Evolutionary conservation across 768 basidiomycete species (phyloP), one percentile per base, ranked within the genome.

Genomic region (Leucogyrophana mollusca): DNA sequence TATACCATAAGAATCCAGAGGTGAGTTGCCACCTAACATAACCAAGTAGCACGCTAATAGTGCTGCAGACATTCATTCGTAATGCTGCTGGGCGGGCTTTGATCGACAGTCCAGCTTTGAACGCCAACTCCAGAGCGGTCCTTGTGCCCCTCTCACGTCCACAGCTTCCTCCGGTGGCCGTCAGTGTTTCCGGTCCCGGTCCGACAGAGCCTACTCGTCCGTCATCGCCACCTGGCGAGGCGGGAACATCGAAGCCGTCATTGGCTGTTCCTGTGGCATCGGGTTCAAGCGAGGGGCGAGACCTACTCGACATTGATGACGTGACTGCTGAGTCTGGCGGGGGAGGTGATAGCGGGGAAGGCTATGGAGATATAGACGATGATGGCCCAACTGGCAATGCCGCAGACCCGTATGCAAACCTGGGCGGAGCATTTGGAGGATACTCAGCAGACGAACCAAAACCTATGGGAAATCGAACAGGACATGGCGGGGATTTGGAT

Each of bases 1-100:
- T 99, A 48, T 99, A 97, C 67, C 95, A 97, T 73, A 96, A 97
- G 71, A 94, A 94, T 57, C 94, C 94, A 13, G 90, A 95, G 78
- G 90, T 89, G 35, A 53, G 72, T 55, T 35, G 24, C 45, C 43
- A 4, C 13, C 34, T 35, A 8, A 8, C 23, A 23, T 41, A 43
- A 17, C 6, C 27, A 7, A 30, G 27, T 13, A 13, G 7, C 27
- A 13, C 13, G 13, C 13, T 17, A 43, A 9, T 37, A 18, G 35
- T 18, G 33, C 33, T 18, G 4, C 40, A 93, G 89, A 95, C 93
- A 2, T 97, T 97, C 69, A 97, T 97, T 57, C 85, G 94, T 18
- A 86, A 86, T 54, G 90, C 94, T 7, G 77, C 83, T 35, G 87
- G 90, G 33, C 90, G 83, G 59, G 87, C 89, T 20, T 73, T 97